Conservation (phyloP, 1,284 basidiomycete species). For the Ustilago sp. region DNA sequence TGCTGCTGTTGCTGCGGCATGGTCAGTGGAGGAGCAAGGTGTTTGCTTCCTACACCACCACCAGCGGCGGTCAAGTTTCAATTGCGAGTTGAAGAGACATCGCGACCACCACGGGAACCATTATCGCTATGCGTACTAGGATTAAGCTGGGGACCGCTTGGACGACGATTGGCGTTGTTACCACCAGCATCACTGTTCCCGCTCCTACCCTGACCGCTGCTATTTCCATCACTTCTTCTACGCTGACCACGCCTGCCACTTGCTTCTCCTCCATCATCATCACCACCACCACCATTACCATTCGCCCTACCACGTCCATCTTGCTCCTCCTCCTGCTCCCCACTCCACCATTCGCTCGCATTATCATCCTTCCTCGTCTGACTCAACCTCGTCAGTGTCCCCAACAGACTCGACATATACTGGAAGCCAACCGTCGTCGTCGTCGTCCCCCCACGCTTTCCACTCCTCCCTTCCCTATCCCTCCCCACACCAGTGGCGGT, state of each 20-base stretch:
- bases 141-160: background rate
- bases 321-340: constrained; percentile 10
- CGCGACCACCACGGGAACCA: background rate
- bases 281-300: constrained; percentile 4
- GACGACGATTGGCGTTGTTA: background rate
- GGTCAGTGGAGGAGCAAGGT: constrained; percentile 1
- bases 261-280: background rate
- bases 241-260: background rate
- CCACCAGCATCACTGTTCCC: background rate
- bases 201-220: background rate
- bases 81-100: background rate
- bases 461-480: background rate
- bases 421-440: constrained; percentile 17
- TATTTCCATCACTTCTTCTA: background rate
- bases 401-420: constrained; percentile 45
- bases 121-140: background rate
- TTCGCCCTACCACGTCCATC: background rate
- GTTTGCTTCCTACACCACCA: background rate
- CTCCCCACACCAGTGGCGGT: background rate
- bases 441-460: background rate
- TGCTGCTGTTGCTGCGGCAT: background rate
- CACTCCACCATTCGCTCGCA: constrained; percentile 10
- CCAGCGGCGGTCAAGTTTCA: background rate
- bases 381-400: constrained; percentile 35
- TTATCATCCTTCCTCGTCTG: constrained; percentile 33